phyloP scores from a whole-genome alignment of 352 stramenopile species.

The Globisporangium yorkense region DNA sequence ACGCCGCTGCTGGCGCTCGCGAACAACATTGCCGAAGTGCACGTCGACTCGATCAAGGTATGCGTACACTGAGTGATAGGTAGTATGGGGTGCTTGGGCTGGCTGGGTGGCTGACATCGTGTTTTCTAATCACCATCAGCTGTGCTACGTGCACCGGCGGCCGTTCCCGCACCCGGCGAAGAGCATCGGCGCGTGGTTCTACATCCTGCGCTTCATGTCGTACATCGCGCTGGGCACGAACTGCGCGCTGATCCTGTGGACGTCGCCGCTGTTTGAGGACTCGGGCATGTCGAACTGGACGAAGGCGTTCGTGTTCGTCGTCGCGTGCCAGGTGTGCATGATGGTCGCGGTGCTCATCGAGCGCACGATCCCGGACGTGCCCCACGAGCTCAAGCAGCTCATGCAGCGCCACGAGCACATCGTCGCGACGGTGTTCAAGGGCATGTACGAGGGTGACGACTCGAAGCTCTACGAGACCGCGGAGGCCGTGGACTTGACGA shows the following conservation, averaged over 20 bases:
- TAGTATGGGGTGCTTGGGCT: background rate
- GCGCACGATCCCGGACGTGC: conserved; percentile 46
- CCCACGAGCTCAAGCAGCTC: conserved; percentile 47
- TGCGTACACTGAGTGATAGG: background rate
- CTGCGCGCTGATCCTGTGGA: conserved; percentile 73
- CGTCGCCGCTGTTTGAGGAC: conserved; percentile 62
- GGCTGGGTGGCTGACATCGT: background rate
- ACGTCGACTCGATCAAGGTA: conserved; percentile 81
- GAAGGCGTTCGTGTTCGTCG: conserved; percentile 62
- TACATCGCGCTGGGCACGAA: conserved; percentile 79
- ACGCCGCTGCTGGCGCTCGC: conserved; percentile 86
- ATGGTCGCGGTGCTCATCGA: conserved; percentile 61
- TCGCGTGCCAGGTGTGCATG: conserved; percentile 68
- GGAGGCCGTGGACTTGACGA: conserved; percentile 63
- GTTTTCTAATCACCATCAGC: conserved; percentile 4
- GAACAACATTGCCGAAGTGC: conserved; percentile 91
- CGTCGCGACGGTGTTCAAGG: conserved; percentile 73
- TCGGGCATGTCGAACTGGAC: conserved; percentile 23
- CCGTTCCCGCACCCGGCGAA: conserved; percentile 76
- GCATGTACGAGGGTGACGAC: conserved; percentile 54
- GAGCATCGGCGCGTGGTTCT: conserved; percentile 91
- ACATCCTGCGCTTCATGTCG: conserved; percentile 78
- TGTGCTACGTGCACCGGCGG: conserved; percentile 71
- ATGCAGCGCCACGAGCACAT: conserved; percentile 66
- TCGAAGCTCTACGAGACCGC: conserved; percentile 70